Base-by-base conservation (phyloP, 2,329 filamentous ascomycete genomes). In the Calonectria multiphialidica region DNA sequence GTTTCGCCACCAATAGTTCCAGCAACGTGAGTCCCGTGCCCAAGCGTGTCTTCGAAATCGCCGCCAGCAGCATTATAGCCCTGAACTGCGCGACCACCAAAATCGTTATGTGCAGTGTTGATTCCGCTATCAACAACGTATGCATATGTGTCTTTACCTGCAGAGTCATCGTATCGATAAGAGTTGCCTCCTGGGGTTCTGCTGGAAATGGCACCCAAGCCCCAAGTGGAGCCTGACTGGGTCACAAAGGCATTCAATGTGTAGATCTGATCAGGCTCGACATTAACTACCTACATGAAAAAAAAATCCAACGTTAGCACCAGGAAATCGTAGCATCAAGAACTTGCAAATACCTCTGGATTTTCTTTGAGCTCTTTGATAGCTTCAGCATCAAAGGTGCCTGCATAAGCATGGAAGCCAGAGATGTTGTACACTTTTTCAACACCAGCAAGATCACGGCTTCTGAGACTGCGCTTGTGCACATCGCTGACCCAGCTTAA, bases 51-150 rank as follows among this genome's bases (percentile, higher is more conserved):
- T 5, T 37, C 45, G 28, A 50, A 65, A 15, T 37, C 23, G 10
- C 62, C 44, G 1, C 44, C 30, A 5, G 37, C 49, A 5, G 62
- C 45, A 25, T 47, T 65, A 15, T 25, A 65, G 23, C 62, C 62
- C 15, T 53, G 28, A 2, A 33, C 35, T 4, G 80, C 81, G 9
- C 80, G 77, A 9, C 78, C 78, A 6, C 78, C 78, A 37, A 81
- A 82, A 37, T 81, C 77, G 1, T 59, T 45, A 71, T 88, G 86
- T 2, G 79, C 66, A 15, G 78, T 80, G 12, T 79, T 80, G 64
- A 88, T 84, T 66, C 86, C 86, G 0, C 85, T 86, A 73, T 88
- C 86, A 66, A 87, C 80, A 4, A 88, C 73, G 69, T 87, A 88
- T 40, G 82, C 80, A 64, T 80, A 84, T 9, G 65, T 63, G 1